These are phyloP conservation scores for Globisporangium okanoganense DNA, from an alignment of 352 stramenopile genomes.

Conservation along the genomic window DNA sequence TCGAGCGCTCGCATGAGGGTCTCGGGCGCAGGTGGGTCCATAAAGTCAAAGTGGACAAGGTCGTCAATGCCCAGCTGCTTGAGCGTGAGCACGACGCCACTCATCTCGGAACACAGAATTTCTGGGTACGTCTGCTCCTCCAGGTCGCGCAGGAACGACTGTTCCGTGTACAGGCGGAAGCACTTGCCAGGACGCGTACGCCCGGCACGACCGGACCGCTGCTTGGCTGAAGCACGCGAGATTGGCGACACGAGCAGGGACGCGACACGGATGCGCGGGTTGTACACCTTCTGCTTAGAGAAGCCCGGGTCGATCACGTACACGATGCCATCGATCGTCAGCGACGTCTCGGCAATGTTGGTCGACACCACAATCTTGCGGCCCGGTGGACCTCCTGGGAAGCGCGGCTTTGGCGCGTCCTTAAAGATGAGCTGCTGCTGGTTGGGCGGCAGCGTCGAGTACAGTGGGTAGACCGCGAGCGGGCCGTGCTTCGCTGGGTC, in stretches of 20 bases:
- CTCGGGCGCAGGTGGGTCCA: slow-evolving; percentile 98
- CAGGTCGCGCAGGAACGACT: slow-evolving; percentile 96
- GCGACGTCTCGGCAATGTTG: slow-evolving; percentile 99
- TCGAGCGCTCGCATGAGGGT: slow-evolving; percentile 98
- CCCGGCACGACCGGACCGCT: slow-evolving; percentile 91
- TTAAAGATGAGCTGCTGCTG: slow-evolving; percentile 99
- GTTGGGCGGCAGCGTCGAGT: slow-evolving; percentile 97
- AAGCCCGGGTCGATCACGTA: slow-evolving; percentile 99
- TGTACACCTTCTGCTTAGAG: slow-evolving; percentile 99
- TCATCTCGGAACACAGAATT: slow-evolving; percentile 97
- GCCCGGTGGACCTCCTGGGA: slow-evolving; percentile 81
- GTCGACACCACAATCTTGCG: slow-evolving; percentile 98
- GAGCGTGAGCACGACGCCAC: slow-evolving; percentile 95
- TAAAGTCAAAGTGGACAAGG: slow-evolving; percentile 99
- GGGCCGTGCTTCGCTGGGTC: slow-evolving; percentile 94
- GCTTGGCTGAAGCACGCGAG: slow-evolving; percentile 93
- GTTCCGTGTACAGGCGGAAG: slow-evolving; percentile 98
- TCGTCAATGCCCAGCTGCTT: slow-evolving; percentile 99
- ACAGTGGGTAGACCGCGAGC: slow-evolving; percentile 95
- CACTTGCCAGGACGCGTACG: slow-evolving; percentile 92
- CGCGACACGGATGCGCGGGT: slow-evolving; percentile 97
- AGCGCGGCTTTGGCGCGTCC: slow-evolving; percentile 91
- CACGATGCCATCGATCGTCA: slow-evolving; percentile 99
- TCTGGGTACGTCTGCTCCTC: slow-evolving; percentile 99
- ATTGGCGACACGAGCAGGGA: slow-evolving; percentile 98